Conservation (phyloP, 2,329 filamentous ascomycete genomes). For the Alternaria alternata region DNA sequence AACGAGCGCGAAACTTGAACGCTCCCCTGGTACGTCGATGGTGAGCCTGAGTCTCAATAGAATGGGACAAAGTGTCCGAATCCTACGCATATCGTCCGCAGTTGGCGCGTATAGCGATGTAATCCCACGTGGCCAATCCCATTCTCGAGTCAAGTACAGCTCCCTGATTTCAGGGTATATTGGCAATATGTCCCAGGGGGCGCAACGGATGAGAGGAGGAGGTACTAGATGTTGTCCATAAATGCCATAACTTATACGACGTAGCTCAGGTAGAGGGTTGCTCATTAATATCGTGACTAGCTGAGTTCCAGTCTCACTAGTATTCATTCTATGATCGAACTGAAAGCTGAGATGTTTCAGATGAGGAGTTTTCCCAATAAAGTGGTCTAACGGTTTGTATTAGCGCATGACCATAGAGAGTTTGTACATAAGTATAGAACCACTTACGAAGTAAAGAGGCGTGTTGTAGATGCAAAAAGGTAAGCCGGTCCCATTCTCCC, state of each 20-base stretch:
- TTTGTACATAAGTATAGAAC: background rate
- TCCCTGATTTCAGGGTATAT: background rate
- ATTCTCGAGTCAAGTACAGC: background rate
- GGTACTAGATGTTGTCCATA: background rate
- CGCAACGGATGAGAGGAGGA: background rate
- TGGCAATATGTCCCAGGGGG: background rate
- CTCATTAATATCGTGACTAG: background rate
- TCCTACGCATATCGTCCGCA: background rate
- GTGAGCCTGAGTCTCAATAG: background rate
- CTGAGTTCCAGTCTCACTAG: background rate
- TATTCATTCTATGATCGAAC: background rate
- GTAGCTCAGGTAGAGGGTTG: background rate
- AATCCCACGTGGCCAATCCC: background rate
- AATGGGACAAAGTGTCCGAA: constrained; percentile 2
- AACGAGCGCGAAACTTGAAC: background rate
- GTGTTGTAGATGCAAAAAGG: background rate
- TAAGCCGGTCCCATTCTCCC: constrained; percentile 6
- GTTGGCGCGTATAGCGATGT: background rate
- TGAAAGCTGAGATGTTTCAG: background rate
- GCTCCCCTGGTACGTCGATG: background rate
- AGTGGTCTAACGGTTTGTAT: background rate
- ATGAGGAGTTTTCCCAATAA: background rate
- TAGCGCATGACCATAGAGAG: background rate
- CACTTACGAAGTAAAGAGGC: constrained; percentile 1
- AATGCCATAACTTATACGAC: background rate